These are phyloP conservation scores for Udeniomyces megalosporus DNA, from an alignment of 768 basidiomycete genomes.

Conservation along the genomic window DNA sequence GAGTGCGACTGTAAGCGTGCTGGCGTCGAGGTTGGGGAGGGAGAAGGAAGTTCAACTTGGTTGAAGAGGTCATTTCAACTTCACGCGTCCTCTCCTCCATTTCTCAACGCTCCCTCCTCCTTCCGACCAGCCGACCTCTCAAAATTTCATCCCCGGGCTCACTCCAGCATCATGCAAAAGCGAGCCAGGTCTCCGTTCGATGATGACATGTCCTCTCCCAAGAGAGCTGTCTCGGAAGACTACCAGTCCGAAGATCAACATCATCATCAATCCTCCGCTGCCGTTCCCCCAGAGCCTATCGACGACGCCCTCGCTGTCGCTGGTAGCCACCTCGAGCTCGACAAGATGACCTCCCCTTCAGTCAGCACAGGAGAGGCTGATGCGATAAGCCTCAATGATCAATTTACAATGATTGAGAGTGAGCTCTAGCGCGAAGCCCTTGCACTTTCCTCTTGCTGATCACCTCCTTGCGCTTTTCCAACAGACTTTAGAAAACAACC, in stretches of 20 bases:
- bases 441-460: not conserved
- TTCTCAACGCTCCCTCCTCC: not conserved
- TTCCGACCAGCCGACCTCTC: not conserved
- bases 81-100: not conserved
- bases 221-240: constrained; percentile 13
- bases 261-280: not conserved
- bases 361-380: not conserved
- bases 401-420: not conserved
- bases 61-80: no score
- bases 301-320: not conserved
- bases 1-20: no score
- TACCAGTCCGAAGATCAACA: not conserved
- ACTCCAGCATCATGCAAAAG: no score
- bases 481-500: constrained; percentile 15
- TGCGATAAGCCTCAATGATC: not conserved
- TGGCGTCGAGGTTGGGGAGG: no score
- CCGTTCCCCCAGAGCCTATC: not conserved
- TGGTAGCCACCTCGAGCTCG: not conserved
- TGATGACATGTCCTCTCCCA: constrained; percentile 12
- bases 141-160: not conserved
- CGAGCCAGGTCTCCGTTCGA: not conserved
- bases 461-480: no score
- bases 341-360: not conserved
- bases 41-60: no score
- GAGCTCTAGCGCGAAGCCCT: not conserved